A percentile compares a stretch with the other conserved stretches of the same genome.
Conservation (phyloP, 371 early-diverging fungal species). For the Mucor velutinosus region DNA sequence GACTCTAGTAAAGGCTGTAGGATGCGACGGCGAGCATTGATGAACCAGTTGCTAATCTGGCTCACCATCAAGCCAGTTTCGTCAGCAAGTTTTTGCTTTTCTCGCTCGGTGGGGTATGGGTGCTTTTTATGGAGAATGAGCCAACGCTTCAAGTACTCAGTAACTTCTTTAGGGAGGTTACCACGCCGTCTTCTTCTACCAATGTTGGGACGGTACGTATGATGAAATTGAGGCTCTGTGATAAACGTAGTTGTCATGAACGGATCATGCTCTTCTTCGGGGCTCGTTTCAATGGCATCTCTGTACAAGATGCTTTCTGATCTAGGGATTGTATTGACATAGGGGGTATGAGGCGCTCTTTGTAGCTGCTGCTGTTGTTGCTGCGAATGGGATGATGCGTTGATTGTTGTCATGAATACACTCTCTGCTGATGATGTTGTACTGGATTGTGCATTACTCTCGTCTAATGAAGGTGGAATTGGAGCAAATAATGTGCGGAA, state of each 20-base stretch:
- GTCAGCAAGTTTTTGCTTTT: slow-evolving; percentile 68
- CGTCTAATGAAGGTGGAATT: background rate
- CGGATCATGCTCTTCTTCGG: background rate
- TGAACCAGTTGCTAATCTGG: slow-evolving; percentile 92
- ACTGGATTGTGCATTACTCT: background rate
- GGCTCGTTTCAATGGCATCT: background rate
- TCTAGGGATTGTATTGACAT: background rate
- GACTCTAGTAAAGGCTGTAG: slow-evolving; percentile 55
- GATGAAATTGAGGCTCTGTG: slow-evolving; percentile 15
- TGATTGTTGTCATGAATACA: background rate
- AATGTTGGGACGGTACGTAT: slow-evolving; percentile 10
- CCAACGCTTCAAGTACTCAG: slow-evolving; percentile 72
- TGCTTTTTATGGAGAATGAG: slow-evolving; percentile 75
- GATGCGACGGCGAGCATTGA: slow-evolving; percentile 81
- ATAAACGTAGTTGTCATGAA: slow-evolving; percentile 12
- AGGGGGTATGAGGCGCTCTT: background rate
- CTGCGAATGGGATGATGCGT: background rate
- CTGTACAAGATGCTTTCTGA: background rate
- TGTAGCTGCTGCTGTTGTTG: background rate
- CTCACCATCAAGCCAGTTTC: slow-evolving; percentile 70
- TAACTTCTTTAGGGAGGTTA: slow-evolving; percentile 67
- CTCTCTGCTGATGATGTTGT: background rate
- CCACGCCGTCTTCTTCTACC: slow-evolving; percentile 52
- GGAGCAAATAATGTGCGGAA: slow-evolving; percentile 2
- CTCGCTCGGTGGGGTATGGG: slow-evolving; percentile 83